Percentiles rank a stretch among this genome's conserved stretches.
Conservation (phyloP, 257 asterid genomes). For the Jaltomata sinuosa region DNA sequence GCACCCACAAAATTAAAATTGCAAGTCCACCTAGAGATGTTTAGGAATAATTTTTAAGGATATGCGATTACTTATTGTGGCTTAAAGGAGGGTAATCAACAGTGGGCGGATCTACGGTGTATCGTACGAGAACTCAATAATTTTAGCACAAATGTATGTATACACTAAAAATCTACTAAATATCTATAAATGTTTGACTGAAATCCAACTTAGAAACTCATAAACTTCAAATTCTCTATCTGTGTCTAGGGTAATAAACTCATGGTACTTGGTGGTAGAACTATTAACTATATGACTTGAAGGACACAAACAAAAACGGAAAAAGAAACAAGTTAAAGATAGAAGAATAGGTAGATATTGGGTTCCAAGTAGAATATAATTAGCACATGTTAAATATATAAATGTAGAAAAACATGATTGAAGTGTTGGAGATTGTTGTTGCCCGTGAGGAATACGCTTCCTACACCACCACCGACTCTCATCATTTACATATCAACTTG, state of each 20-base stretch:
- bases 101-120: too few species aligned
- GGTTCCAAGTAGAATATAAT: not conserved
- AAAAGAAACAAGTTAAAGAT: not conserved
- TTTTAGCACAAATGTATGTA: not conserved
- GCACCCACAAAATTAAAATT: not conserved
- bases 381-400: not conserved
- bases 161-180: too few species aligned
- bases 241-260: not conserved
- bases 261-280: not conserved
- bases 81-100: not conserved
- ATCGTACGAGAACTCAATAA: too few species aligned
- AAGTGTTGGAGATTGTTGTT: slow-evolving; percentile 1
- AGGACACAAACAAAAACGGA: not conserved
- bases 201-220: not conserved
- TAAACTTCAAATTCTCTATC: not conserved
- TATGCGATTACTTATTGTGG: not conserved
- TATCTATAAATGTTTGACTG: too few species aligned
- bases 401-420: not conserved
- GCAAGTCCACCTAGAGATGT: not conserved
- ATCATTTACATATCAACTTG: slow-evolving; percentile 32
- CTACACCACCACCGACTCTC: slow-evolving; percentile 41
- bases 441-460: slow-evolving; percentile 36
- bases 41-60: not conserved
- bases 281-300: not conserved
- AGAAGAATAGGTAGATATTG: not conserved